Conservation (phyloP, 148 eudicot species). For the Chenopodium suecicum region DNA sequence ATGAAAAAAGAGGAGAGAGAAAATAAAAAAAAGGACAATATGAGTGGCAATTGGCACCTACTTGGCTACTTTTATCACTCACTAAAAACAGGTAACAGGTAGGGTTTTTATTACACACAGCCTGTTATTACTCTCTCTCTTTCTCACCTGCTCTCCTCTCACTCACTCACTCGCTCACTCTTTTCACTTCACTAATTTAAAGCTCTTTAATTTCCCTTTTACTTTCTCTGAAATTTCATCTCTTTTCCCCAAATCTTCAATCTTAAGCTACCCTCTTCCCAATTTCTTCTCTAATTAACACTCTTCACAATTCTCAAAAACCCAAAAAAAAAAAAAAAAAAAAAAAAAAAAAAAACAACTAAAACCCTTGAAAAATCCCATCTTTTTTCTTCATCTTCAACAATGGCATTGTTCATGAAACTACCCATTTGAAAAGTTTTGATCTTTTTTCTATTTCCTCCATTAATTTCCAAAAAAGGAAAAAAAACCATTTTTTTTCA, state of each 20-base stretch:
- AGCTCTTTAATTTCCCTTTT: neutral
- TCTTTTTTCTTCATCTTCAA: neutral
- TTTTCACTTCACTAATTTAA: neutral
- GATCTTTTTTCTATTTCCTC: neutral
- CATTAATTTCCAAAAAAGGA: neutral
- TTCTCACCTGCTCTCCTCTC: neutral
- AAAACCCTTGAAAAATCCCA: conserved; percentile 1
- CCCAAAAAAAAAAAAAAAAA: neutral
- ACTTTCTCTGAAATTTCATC: neutral
- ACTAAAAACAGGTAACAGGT: conserved; percentile 2
- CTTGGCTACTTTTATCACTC: conserved; percentile 15
- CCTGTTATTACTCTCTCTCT: neutral
- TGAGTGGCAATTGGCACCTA: neutral
- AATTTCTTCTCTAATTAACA: neutral
- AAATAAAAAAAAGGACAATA: neutral
- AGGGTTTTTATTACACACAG: conserved; percentile 19
- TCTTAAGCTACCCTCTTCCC: neutral
- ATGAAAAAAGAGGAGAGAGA: neutral
- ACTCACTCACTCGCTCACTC: neutral
- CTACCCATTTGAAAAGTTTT: neutral
- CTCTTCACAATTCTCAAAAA: neutral
- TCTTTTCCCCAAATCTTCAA: neutral
- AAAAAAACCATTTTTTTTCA: neutral
- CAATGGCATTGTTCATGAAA: neutral
- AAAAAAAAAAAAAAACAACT: neutral